Evolutionary conservation across 2,329 filamentous ascomycete genomes (phyloP), one percentile per base, ranked within the genome.

Genomic region (Coleophoma cylindrospora): DNA sequence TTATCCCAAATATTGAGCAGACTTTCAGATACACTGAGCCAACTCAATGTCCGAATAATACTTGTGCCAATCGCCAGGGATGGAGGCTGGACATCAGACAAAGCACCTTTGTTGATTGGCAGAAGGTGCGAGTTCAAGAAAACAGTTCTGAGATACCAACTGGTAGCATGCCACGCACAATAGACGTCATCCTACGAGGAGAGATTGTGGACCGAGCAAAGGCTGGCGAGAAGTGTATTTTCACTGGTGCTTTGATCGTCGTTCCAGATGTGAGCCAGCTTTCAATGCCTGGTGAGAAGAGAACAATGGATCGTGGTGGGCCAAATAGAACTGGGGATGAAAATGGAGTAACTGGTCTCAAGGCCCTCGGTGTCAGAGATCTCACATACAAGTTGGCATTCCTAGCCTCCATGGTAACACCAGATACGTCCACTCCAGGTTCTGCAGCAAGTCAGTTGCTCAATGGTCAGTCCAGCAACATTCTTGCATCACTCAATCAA

Each of bases 71-170:
- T 71, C 85, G 94, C 22, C 74, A 86, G 51, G 90, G 88, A n/a
- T 99, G 94, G 94, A 84, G 91, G 57, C 73, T 99, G n/a, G 92
- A 99, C 61, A 96, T 99, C 63, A 81, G 90, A 40, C 92, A 95
- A 68, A 96, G 91, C 68, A 97, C 91, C 0, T 99, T 99, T 66
- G 88, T 99, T 54, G 94, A 99, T 71, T 99, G 94, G 94, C 94
- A 99, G 67, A 97, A 97, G 68, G 91, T 97, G 21, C 88, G 95
- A 55, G 90, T 97, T 54, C 94, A 99, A 70, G 94, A 99, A 70
- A 99, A 97, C 73, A 96, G 91, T 59, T 92, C 92, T 4, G 94
- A 99, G 67, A 99, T 99, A 36, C 94, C 94, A 0, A 99, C 94
- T 0, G 94, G 94, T 49, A 96, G 91, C 71, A 99, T 99, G 94